phyloP scores from a whole-genome alignment of 768 basidiomycete species.

The Psilocybe tampanensis region DNA sequence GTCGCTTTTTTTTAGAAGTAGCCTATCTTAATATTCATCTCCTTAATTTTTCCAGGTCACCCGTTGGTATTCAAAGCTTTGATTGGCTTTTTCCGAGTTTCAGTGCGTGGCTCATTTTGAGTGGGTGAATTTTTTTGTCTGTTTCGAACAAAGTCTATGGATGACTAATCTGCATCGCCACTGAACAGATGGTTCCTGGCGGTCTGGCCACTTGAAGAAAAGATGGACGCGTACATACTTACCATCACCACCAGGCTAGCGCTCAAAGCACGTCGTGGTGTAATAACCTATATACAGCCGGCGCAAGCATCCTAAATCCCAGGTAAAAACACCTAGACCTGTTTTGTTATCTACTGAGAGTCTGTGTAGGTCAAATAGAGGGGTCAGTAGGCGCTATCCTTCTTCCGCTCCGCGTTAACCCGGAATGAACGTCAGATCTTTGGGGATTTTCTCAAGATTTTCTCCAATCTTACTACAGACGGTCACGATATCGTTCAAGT shows the following conservation, averaged over 20 bases:
- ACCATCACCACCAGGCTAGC: too few relatives aligned
- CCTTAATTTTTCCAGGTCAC: neutral
- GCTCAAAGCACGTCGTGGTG: neutral
- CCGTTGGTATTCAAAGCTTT: neutral
- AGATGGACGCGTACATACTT: too few relatives aligned
- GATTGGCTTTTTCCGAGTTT: neutral
- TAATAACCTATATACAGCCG: neutral
- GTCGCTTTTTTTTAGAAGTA: slow-evolving; percentile 1
- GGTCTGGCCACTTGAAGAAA: neutral
- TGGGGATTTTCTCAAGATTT: too few relatives aligned
- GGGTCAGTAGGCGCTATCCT: neutral
- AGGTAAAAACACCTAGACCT: neutral
- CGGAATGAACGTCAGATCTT: neutral
- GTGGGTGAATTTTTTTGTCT: neutral
- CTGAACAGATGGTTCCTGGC: neutral
- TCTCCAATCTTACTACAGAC: too few relatives aligned
- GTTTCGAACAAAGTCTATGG: neutral
- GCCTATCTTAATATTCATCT: neutral
- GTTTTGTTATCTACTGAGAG: neutral
- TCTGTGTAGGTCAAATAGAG: neutral
- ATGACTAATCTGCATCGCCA: neutral
- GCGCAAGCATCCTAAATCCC: neutral
- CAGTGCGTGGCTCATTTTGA: too few relatives aligned
- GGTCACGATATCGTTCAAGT: too few relatives aligned
- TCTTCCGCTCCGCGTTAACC: neutral